Base-by-base conservation (phyloP, 2,329 filamentous ascomycete species). In the Beauveria sp. region DNA sequence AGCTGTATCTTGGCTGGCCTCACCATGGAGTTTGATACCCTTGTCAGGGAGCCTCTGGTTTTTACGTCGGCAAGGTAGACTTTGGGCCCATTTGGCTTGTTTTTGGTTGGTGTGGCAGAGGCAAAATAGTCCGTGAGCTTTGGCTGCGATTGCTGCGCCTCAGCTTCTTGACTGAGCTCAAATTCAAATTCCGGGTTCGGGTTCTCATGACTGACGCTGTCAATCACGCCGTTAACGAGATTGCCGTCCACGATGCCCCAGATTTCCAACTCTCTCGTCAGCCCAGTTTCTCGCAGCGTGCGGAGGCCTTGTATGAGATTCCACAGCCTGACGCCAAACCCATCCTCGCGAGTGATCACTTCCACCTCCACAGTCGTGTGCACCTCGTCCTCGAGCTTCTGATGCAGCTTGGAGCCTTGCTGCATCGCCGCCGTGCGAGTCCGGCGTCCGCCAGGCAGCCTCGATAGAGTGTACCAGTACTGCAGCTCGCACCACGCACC, bases 401-500 rank as follows among this genome's bases (percentile, higher is more conserved):
- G 85, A 67, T 99, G 94, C 12, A 97, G 84, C 43, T 81, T 85
- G 43, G 85, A 87, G 0, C 94, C 94, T 58, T 85, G 82, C 70
- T 86, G 88, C 94, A 99, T 99, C 0, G 91, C 91, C 2, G 83
- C 74, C 0, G 92, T 97, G 40, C 80, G 80, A 59, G 83, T 88
- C 70, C 89, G 92, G 61, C 84, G 84, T 1, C 93, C 94, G 69
- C 88, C 78, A 0, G 81, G 82, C 4, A 84, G 84, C 59, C 84
- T 86, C 3, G 87, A 90, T 59, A 99, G 80, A 0, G 86, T 90
- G 75, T 96, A 97, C 79, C 86, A 92, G 69, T 96, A 96, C 72
- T 97, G 92, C 62, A 97, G 73, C 73, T 99, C 93, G 72, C 94
- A 99, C 94, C 94, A 99, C 8, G 92, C 88, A 2, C 92, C 92